Conservation (phyloP, 306 rosid genomes). For the Castanea sativa region DNA sequence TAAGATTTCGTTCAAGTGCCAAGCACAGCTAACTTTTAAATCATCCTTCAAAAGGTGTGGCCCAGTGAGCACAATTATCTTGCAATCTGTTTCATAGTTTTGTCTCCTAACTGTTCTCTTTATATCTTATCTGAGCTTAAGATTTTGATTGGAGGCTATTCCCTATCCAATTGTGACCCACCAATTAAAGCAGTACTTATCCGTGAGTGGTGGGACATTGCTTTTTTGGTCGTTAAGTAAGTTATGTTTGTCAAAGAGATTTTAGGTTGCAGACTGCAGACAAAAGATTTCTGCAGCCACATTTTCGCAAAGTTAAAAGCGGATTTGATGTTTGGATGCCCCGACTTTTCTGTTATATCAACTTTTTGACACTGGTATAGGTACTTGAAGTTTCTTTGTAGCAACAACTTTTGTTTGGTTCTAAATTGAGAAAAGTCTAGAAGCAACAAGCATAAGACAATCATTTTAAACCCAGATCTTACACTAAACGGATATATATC, state of each 20-base stretch:
- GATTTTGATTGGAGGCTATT: constrained; percentile 12
- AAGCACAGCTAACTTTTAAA: constrained; percentile 33
- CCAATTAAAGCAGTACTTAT: constrained; percentile 30
- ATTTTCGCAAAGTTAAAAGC: neutral
- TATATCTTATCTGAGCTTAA: constrained; percentile 33
- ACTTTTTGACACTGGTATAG: neutral
- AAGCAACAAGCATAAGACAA: neutral
- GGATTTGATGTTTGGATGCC: constrained; percentile 5
- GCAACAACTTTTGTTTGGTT: neutral
- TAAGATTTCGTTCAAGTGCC: constrained; percentile 17
- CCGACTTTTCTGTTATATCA: neutral
- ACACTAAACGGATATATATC: constrained; percentile 4
- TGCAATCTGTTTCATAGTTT: constrained; percentile 26
- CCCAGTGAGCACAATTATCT: constrained; percentile 28
- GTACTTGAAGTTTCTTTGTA: neutral
- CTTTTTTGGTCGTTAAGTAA: constrained; percentile 14
- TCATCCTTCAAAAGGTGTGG: constrained; percentile 29
- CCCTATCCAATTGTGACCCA: constrained; percentile 21
- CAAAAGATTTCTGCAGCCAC: constrained; percentile 7
- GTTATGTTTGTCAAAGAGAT: constrained; percentile 22
- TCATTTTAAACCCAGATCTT: neutral
- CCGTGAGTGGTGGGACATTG: constrained; percentile 27
- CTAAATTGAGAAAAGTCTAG: neutral
- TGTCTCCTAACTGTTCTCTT: constrained; percentile 43
- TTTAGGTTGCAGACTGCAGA: neutral